Evolutionary conservation across 306 rosid genomes (phyloP), one percentile per base, ranked within the genome.

Genomic region (Citrullus mucosospermus): DNA sequence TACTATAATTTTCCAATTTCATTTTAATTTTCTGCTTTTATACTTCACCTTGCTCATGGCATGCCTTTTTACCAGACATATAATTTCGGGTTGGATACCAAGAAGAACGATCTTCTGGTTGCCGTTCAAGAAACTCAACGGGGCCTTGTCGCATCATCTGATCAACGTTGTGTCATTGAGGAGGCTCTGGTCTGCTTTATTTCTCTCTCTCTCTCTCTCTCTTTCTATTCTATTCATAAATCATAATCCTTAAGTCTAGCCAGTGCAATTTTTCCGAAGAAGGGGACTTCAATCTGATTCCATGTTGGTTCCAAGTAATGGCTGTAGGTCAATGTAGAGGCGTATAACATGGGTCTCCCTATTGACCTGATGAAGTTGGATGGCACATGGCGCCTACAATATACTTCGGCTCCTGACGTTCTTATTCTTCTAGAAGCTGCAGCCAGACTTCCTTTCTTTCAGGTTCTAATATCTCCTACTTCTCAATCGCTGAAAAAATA

Each of bases 311-410:
- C 39, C 3, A 54, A 59, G 34, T 78, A 58, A 70, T 79, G 57
- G 61, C 81, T 82, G 74, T 84, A 92, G 97, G 96, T 94, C 46
- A 84, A 50, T 63, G 88, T 94, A 43, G 98, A 94, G 81, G 88
- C 83, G 0, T 85, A 68, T 79, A 92, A 78, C 84, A 74, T 16
- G 73, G 92, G 91, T 82, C 57, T 75, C 4, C 95, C 95, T 4
- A 81, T 92, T 85, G 85, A 89, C 81, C 79, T 92, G 56, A 53
- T 73, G 75, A 87, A 79, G 54, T 80, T 94, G 83, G 91, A 94
- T 69, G 97, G 97, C 76, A 94, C 97, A 4, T 94, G 98, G 98
- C 93, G 98, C 58, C 86, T 94, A 30, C 95, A 92, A 71, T 94
- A 90, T 56, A 94, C 98, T 43, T 92, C 97, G 14, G 97, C 98